Base-by-base conservation (phyloP, 2,329 filamentous ascomycete species). In the Alternaria solani region DNA sequence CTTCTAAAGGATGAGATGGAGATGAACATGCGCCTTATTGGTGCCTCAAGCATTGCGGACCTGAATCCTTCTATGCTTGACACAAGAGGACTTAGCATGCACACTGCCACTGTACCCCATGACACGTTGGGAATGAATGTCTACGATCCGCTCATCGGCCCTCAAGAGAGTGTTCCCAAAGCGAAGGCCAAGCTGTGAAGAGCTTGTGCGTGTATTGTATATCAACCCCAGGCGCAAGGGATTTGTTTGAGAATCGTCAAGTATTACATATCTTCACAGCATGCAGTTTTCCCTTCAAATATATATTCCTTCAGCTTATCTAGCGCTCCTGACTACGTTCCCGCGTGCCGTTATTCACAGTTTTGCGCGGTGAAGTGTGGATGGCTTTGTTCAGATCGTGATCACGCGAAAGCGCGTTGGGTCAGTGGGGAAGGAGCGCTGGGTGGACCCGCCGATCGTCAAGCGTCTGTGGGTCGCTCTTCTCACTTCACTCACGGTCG, bases 11-110 rank as follows among this genome's bases (percentile, higher is more conserved):
- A 98, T 74, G 95, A 99, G 85, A 92, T 99, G 87, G 93, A 96
- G 82, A 98, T 98, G 94, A 95, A 94, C 75, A 98, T 99, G 95
- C 88, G 95, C 7, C 82, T 99, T 64, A 93, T 99, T 69, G 95
- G 95, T 9, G 91, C 89, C 60, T 87, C 85, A 20, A 89, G 81
- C 61, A 79, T 99, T 32, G 88, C 88, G 36, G 89, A 99, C 69
- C 81, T 99, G 63, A 92, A 91, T 63, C 90, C 94, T 0, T 89
- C 88, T 26, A 81, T 99, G 78, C 78, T 99, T 20, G 95, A 99
- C 76, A 87, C 88, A 0, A 83, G 91, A 62, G 92, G 90, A 3
- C 76, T 97, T 68, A 84, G 81, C 65, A 82, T 84, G 65, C 89
- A 91, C 71, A 82, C 80, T 12, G 84, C 86, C 2, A 71, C 76